Evolutionary conservation across 176 grass and related monocot species (phyloP).

Genomic region (Puya raimondii): DNA sequence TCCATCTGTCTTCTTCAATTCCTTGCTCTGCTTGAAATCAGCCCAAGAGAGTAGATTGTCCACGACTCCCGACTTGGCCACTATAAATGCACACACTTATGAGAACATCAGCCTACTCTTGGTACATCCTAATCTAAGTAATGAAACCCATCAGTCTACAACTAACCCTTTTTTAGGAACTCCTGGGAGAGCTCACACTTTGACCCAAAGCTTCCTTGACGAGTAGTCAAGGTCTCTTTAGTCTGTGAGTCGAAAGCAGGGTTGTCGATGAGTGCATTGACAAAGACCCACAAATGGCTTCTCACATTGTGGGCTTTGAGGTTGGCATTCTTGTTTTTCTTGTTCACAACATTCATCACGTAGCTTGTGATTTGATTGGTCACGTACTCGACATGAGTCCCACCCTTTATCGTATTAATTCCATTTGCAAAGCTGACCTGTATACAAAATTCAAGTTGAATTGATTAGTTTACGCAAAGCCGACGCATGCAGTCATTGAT

Average conservation of each 20-base stretch:
- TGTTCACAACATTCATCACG: slow-evolving; percentile 58
- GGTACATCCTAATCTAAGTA: background rate
- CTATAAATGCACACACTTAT: slow-evolving; percentile 22
- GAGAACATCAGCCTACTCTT: background rate
- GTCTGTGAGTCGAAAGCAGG: slow-evolving; percentile 96
- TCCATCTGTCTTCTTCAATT: slow-evolving; percentile 90
- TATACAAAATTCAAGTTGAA: background rate
- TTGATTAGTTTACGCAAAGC: background rate
- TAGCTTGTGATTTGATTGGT: slow-evolving; percentile 63
- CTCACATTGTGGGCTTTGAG: slow-evolving; percentile 67
- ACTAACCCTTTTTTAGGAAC: slow-evolving; percentile 67
- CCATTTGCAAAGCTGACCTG: slow-evolving; percentile 96
- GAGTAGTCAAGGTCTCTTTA: slow-evolving; percentile 91
- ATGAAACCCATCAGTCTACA: too few species aligned
- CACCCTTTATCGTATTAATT: slow-evolving; percentile 78
- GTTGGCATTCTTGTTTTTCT: slow-evolving; percentile 92
- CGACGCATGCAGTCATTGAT: too few species aligned
- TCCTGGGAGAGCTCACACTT: slow-evolving; percentile 51
- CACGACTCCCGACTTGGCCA: slow-evolving; percentile 51
- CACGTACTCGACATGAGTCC: slow-evolving; percentile 78
- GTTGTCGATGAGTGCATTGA: slow-evolving; percentile 82
- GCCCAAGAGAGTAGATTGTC: slow-evolving; percentile 71
- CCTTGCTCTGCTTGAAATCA: slow-evolving; percentile 81
- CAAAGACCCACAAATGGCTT: slow-evolving; percentile 85
- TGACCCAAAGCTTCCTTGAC: slow-evolving; percentile 72